Base-by-base conservation (phyloP, 2,329 filamentous ascomycete genomes). In the Aspergillus sp. region DNA sequence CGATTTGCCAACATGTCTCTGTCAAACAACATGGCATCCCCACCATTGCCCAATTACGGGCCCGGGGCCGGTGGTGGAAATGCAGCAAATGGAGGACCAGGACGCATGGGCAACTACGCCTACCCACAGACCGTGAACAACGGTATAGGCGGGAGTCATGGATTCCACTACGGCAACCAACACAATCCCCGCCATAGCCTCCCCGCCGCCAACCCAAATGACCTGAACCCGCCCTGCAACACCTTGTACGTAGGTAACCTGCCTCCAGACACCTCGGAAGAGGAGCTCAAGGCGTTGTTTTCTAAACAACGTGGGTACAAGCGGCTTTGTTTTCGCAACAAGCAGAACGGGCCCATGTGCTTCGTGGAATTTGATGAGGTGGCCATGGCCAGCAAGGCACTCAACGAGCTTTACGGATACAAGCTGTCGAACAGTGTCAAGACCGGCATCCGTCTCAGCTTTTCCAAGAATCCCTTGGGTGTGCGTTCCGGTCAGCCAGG, bases 281-380 rank as follows among this genome's bases (percentile, higher is more conserved):
- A 97, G 63, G 93, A 97, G 67, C 79, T 98, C 48, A 97, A 97
- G 70, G 82, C 86, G 19, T 80, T 96, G 62, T 98, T 98, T 64
- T 90, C 86, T 22, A 91, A 90, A 69, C 88, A 94, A 66, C 84
- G 90, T 43, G 93, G 93, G 3, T 98, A 96, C 74, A 97, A 95
- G 72, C 81, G 93, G 23, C 82, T 98, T 6, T 95, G 90, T 64
- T 95, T 96, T 76, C 82, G 91, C 30, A 94, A 90, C 46, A 97
- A 97, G 74, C 82, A 88, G 56, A 95, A 96, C 59, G 91, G 91
- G 0, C 91, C 91, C 2, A 97, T 97, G 90, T 97, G 93, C 65
- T 97, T 97, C 67, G 93, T 98, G 33, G 93, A 98, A 68, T 98
- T 97, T 59, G 91, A 97, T 61, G 90, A 96, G 60, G 79, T 95